Conservation (phyloP, 768 basidiomycete genomes). For the Psilocybe azurescens region DNA sequence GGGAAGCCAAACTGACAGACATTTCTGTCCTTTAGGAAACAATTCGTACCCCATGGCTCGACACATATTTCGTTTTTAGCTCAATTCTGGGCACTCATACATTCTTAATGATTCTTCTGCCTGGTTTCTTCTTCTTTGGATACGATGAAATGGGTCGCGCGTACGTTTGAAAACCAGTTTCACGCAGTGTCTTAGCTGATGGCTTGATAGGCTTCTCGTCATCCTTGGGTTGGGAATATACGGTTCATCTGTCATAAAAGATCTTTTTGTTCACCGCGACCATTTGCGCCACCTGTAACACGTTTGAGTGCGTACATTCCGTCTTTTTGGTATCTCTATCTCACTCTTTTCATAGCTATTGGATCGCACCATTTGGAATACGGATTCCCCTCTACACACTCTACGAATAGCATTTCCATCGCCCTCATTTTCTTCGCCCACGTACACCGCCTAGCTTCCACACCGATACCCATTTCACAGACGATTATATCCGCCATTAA, state of each 20-base stretch:
- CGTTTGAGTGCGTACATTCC: conserved; percentile 68
- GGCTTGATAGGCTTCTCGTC: conserved; percentile 57
- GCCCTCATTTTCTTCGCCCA: conserved; percentile 79
- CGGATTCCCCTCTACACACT: conserved; percentile 96
- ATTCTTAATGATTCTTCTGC: conserved; percentile 92
- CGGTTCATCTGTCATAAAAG: conserved; percentile 86
- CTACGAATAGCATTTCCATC: conserved; percentile 89
- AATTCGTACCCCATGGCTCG: conserved; percentile 70
- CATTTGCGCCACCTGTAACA: conserved; percentile 90
- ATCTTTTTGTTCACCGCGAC: conserved; percentile 90
- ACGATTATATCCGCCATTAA: conserved; percentile 5
- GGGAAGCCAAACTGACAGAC: conserved; percentile 3
- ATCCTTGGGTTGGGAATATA: conserved; percentile 85
- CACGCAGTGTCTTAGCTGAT: neutral
- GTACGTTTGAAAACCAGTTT: conserved; percentile 46
- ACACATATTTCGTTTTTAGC: conserved; percentile 84
- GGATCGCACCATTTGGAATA: conserved; percentile 88
- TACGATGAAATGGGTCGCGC: conserved; percentile 71
- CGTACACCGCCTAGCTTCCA: conserved; percentile 53
- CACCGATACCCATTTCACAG: conserved; percentile 12
- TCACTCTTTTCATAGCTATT: conserved; percentile 53
- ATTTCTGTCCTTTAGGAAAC: conserved; percentile 38
- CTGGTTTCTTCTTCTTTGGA: conserved; percentile 90
- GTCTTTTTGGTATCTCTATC: neutral
- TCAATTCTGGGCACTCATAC: conserved; percentile 85